Evolutionary conservation across 2,329 filamentous ascomycete genomes (phyloP).

Genomic region (Acephala macrosclerotiorum): DNA sequence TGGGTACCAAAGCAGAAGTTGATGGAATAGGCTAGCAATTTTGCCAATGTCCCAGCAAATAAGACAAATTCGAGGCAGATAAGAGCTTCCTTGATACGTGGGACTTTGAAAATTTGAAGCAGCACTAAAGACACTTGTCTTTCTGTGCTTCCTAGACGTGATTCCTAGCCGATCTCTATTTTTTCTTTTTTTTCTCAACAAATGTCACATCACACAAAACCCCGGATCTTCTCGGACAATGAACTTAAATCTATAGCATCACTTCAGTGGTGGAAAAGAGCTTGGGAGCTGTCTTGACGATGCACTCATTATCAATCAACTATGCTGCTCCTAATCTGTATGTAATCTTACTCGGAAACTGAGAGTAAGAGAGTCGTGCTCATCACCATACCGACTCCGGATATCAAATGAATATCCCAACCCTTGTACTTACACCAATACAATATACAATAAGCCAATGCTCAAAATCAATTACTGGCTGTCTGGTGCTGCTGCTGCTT

Average conservation of each 20-base stretch:
- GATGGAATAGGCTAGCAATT: background rate
- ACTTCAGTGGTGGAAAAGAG: background rate
- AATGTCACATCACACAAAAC: no score
- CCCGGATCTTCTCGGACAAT: no score
- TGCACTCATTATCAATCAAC: background rate
- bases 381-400: slow-evolving; percentile 5
- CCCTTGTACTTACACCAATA: background rate
- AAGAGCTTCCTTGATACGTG: no score
- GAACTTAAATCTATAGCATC: no score
- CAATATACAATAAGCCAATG: background rate
- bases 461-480: slow-evolving; percentile 15
- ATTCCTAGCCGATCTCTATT: no score
- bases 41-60: no score
- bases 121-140: no score
- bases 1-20: background rate
- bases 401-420: slow-evolving; percentile 1
- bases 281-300: background rate
- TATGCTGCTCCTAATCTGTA: background rate
- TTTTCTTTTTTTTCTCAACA: no score
- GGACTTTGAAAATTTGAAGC: no score
- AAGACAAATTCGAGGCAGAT: no score
- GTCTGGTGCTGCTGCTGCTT: slow-evolving; percentile 21
- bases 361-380: slow-evolving; percentile 6
- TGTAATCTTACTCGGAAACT: background rate
- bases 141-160: no score